Conservation (phyloP, 2,329 filamentous ascomycete species). For the Blastomyces percursus region DNA sequence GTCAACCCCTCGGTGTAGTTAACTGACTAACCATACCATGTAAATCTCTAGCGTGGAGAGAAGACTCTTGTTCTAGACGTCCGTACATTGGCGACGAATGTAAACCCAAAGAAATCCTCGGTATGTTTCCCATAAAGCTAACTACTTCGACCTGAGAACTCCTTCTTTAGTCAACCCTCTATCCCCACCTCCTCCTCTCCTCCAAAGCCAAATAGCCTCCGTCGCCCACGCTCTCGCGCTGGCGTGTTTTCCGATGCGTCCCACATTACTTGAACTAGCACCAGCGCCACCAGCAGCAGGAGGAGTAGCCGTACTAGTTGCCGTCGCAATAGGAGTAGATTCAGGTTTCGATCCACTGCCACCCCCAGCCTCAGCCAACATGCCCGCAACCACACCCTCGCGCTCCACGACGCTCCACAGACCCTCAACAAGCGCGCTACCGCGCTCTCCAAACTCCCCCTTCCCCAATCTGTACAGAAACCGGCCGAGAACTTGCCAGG, state of each 20-base stretch:
- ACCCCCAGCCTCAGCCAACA: slow-evolving; percentile 62
- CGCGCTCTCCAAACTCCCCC: slow-evolving; percentile 55
- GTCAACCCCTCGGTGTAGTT: too few species aligned
- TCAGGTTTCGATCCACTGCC: slow-evolving; percentile 24
- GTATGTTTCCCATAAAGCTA: not conserved
- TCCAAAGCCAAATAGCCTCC: slow-evolving; percentile 82
- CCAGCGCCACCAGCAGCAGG: too few species aligned
- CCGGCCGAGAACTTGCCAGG: slow-evolving; percentile 80
- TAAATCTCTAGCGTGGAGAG: too few species aligned
- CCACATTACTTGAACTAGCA: slow-evolving; percentile 4
- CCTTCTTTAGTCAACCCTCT: slow-evolving; percentile 30
- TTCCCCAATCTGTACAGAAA: slow-evolving; percentile 72
- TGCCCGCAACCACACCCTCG: slow-evolving; percentile 62
- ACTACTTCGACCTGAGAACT: slow-evolving; percentile 5
- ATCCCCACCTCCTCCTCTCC: slow-evolving; percentile 51
- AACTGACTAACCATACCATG: too few species aligned
- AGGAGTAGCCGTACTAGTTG: not conserved
- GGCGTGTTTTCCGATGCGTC: slow-evolving; percentile 48
- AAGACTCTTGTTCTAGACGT: too few species aligned
- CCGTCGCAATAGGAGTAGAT: not conserved
- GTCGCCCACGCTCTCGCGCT: slow-evolving; percentile 75
- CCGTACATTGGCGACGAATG: too few species aligned
- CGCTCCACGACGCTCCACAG: slow-evolving; percentile 74
- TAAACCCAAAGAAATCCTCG: not conserved
- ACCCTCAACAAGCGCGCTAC: slow-evolving; percentile 57